phyloP scores from a whole-genome alignment of 1,284 basidiomycete species.

The Puccinia polysora region DNA sequence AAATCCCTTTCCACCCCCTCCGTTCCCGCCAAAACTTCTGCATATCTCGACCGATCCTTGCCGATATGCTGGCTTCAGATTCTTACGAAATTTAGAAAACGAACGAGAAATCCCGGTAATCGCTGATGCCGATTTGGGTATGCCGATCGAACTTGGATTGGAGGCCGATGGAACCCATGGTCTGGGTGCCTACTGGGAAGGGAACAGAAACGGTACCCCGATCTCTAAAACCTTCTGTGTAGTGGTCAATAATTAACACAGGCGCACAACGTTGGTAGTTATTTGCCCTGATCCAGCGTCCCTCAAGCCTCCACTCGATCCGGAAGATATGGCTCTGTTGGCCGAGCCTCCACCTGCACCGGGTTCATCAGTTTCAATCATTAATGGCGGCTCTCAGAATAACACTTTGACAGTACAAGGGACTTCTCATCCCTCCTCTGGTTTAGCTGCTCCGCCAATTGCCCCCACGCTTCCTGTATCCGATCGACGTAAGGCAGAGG shows the following conservation, averaged over 20 bases:
- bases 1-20: conserved; percentile 85
- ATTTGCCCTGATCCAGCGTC: conserved; percentile 12
- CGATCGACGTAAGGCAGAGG: conserved; percentile 56
- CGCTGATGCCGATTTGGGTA: conserved; percentile 85
- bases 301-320: conserved; percentile 62
- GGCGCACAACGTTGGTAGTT: conserved; percentile 48
- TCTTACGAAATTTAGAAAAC: conserved; percentile 71
- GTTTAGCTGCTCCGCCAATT: conserved; percentile 49
- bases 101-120: conserved; percentile 83
- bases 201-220: conserved; percentile 54
- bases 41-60: conserved; percentile 77
- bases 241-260: conserved; percentile 63
- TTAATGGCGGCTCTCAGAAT: conserved; percentile 28
- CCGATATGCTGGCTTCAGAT: conserved; percentile 77
- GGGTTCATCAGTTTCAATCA: conserved; percentile 32
- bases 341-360: conserved; percentile 56
- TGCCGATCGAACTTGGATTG: conserved; percentile 79
- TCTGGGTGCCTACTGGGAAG: conserved; percentile 64
- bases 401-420: conserved; percentile 7
- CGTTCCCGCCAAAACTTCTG: conserved; percentile 87
- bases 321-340: conserved; percentile 66
- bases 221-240: background rate
- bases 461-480: conserved; percentile 48
- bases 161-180: conserved; percentile 59
- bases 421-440: conserved; percentile 56